phyloP scores from a whole-genome alignment of 306 rosid genomes.

The Rosa persica region DNA sequence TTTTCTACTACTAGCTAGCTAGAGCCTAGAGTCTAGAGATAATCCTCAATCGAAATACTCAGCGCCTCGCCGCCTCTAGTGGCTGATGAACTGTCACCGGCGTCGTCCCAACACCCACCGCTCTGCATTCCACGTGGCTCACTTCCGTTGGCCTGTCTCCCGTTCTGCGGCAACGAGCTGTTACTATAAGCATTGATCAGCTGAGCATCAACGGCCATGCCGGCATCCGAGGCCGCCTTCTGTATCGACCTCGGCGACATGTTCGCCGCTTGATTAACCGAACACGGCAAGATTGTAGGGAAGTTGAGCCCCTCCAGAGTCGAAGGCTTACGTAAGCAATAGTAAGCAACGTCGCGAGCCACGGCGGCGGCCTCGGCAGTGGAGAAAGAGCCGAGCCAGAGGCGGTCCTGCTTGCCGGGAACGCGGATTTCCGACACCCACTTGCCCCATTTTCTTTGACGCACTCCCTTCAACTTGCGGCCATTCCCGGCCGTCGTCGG shows the following conservation, averaged over 20 bases:
- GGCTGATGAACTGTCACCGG: conserved; percentile 18
- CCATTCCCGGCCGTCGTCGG: background rate
- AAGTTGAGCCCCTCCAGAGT: conserved; percentile 61
- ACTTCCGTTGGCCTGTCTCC: background rate
- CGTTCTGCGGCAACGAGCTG: background rate
- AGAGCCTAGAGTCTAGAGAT: conserved; percentile 34
- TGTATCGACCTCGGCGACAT: conserved; percentile 81
- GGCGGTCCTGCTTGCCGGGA: conserved; percentile 58
- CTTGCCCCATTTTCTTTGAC: conserved; percentile 91
- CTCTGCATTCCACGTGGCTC: background rate
- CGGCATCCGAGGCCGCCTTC: conserved; percentile 73
- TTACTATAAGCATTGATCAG: conserved; percentile 10
- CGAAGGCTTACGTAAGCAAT: conserved; percentile 53
- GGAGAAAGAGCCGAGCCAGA: conserved; percentile 81
- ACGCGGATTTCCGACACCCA: conserved; percentile 93
- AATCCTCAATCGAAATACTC: conserved; percentile 79
- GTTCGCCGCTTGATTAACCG: background rate
- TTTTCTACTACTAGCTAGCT: background rate
- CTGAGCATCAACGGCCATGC: conserved; percentile 77
- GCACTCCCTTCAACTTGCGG: conserved; percentile 64
- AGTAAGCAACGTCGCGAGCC: conserved; percentile 76
- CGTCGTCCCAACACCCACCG: conserved; percentile 9
- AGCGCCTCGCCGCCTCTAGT: conserved; percentile 26
- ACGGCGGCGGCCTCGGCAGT: conserved; percentile 79
- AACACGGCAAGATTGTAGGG: conserved; percentile 41